Evolutionary conservation across 768 basidiomycete genomes (phyloP), one percentile per base, ranked within the genome.

Genomic region (Candolleomyces efflorescens): DNA sequence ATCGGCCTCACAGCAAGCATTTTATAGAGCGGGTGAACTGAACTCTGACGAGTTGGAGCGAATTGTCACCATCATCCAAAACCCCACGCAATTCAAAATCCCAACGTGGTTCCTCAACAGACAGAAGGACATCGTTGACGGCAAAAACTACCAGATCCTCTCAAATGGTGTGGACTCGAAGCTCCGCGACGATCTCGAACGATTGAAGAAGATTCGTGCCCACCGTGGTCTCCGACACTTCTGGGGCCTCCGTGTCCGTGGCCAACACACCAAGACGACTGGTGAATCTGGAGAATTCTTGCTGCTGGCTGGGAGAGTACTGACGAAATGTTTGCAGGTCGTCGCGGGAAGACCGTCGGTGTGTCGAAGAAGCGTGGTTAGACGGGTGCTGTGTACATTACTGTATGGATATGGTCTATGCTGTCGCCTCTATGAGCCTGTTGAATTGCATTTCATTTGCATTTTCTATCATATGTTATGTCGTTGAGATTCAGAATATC

Each of bases 41-140:
- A 98, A 99, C 85, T 95, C 97, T 44, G 97, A 99, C 70, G 97
- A 99, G 77, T 87, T 99, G 54, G 97, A 99, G 79, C 94, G 97
- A 58, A 83, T 99, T 64, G 97, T 99, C 64, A 98, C 92, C 59
- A 98, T 99, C 76, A 96, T 99, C 74, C 97, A 98, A 80, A 98
- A 95, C 79, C 97, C 97, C 27, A 90, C 90, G 6, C 96, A 98
- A 75, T 99, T 96, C 88, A 99, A 99, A 83, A 97, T 99, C 73
- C 97, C 97, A 17, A 84, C 86, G 43, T 99, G 96, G 96, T 98
- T 99, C 85, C 76, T 98, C 74, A 99, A 98, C 85, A 92, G 97
- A 76, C 97, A 98, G 74, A 92, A 92, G 75, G 96, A 98, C 71
- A 94, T 97, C 54, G 85, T 92, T 61, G 97, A 98, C 64, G 97